Evolutionary conservation across 192 early-diverging fungal genomes (phyloP), one percentile per base, ranked within the genome.

Genomic region (Podila minutissima): DNA sequence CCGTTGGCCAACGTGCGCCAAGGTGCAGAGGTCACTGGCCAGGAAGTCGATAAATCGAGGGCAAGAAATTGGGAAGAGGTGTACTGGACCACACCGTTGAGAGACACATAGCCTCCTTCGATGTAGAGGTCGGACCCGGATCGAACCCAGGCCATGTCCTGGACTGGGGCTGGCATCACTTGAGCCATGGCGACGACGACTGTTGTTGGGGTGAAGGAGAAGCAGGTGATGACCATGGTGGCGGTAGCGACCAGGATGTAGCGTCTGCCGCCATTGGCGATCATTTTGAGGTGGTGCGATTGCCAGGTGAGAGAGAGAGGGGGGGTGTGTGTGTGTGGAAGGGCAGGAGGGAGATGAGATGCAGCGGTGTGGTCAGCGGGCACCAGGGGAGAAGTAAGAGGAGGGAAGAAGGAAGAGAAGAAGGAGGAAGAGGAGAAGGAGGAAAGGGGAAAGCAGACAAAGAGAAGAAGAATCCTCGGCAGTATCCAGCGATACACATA

Each of bases 21-120:
- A 22, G 65, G 20, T 19, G 65, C 48, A 17, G 65, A 31, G 20
- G 65, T 55, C 31, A 67, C 65, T 3, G 15, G 28, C 65, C 65
- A 67, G 19, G 50, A 24, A 11, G 50, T 35, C 32, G 65, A 67
- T 20, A 67, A 24, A 32, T 67, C 65, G n/a, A 67, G 65, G 50
- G 65, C 49, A 35, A 67, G 12, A 10, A 20, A 29, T 24, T 67
- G 65, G 9, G 65, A 29, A 20, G 51, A 35, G 31, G 24, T 29
- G 17, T 20, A 38, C 22, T 50, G 26, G 4, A 13, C 15, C 1
- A 29, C 46, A 12, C 50, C 31, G 50, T 67, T 67, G 65, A 67
- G 4, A 33, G 46, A 10, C 19, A 67, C 65, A 57, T 67, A 67
- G 51, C 65, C 65, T 57, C 65, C 65, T 38, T 55, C 26, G 50